Base-by-base conservation (phyloP, 345 rosid species). In the Orychophragmus violaceus region DNA sequence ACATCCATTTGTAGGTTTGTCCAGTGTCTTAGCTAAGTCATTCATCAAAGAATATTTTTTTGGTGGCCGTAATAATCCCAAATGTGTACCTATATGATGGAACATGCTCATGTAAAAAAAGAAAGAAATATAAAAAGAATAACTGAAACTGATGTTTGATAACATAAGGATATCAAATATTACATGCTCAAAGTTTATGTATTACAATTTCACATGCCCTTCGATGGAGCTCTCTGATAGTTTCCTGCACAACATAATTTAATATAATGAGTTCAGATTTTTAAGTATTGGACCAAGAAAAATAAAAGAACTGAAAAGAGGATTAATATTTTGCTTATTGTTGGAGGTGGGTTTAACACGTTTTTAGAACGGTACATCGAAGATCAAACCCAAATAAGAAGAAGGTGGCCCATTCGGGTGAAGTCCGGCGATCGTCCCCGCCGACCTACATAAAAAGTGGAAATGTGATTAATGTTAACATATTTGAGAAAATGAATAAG, bases 1-100 rank as follows among this genome's bases (percentile, higher is more conserved):
- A 94, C 99, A 78, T 91, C 96, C 97, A 91, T 94, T 78, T 94
- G 99, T 71, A 94, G 77, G 82, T 89, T 91, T 97, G 69, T 94
- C 99, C 74, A 94, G 91, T 44, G 97, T 90, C 81, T 80, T 88
- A 58, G 88, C 96, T 91, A 91, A 80, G 78, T 91, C 95, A 83
- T 81, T 82, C 97, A 94, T 91, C 84, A 94, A 80, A 49, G 90
- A 87, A 83, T 85, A 90, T 69, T 91, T n/a, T n/a, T 91, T 48
- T 77, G 84, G 24, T 80, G 99, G 61, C 97, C 97, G 67, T 84
- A 91, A 66, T 83, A 94, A 83, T 94, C 99, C 99, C 99, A 94
- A 81, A 89, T 87, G 72, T 80, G 79, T 32, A 87, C 87, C 98
- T 92, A 78, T 60, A 64, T 10, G 66, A 48, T 29, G 18, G 42